Conservation (phyloP, 768 basidiomycete genomes). For the Boletellus sp. region DNA sequence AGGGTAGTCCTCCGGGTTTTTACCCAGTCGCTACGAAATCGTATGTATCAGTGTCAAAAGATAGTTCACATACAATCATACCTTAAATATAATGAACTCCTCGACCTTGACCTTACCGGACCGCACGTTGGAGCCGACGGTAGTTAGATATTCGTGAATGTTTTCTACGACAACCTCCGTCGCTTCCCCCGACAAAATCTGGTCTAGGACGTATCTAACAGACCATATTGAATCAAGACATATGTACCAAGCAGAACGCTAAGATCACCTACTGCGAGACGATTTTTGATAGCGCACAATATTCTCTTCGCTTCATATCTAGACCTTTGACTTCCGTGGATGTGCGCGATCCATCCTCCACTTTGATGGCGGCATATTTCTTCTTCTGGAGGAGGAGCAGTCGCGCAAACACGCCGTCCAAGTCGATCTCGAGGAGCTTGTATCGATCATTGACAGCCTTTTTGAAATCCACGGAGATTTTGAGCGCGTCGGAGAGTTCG, state of each 20-base stretch:
- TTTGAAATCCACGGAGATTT: slow-evolving; percentile 90
- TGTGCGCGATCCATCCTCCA: slow-evolving; percentile 76
- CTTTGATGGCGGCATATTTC: slow-evolving; percentile 97
- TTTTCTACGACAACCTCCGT: slow-evolving; percentile 86
- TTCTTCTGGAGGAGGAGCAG: slow-evolving; percentile 95
- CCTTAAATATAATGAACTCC: slow-evolving; percentile 94
- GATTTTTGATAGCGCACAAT: slow-evolving; percentile 85
- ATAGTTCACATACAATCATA: slow-evolving; percentile 27
- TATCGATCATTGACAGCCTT: slow-evolving; percentile 95
- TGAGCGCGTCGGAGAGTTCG: slow-evolving; percentile 82
- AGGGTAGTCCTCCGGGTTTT: slow-evolving; percentile 95
- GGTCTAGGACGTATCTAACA: slow-evolving; percentile 81
- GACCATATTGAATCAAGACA: slow-evolving; percentile 2
- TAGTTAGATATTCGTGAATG: slow-evolving; percentile 87
- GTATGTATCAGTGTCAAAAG: not conserved
- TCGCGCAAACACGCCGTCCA: slow-evolving; percentile 91
- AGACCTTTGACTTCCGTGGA: slow-evolving; percentile 92
- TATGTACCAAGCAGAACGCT: not conserved
- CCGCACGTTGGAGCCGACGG: slow-evolving; percentile 74
- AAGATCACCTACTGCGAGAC: slow-evolving; percentile 74
- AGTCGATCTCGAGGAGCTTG: slow-evolving; percentile 92
- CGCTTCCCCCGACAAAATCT: slow-evolving; percentile 86
- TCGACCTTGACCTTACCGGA: slow-evolving; percentile 79
- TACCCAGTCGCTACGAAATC: slow-evolving; percentile 74
- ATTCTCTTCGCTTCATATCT: slow-evolving; percentile 99